Conservation (phyloP, 345 rosid species). For the Orychophragmus violaceus region DNA sequence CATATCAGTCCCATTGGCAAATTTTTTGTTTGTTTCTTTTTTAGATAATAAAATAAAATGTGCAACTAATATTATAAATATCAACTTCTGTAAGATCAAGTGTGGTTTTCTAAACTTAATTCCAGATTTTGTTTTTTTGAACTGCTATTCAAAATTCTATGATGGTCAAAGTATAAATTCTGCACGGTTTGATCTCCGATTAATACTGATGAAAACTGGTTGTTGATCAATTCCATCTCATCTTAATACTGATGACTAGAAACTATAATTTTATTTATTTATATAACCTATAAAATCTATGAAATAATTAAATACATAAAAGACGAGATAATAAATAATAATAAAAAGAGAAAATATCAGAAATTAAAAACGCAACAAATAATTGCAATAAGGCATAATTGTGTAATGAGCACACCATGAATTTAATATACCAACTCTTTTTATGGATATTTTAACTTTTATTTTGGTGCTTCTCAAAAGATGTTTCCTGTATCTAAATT, state of each 20-base stretch:
- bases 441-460: not conserved
- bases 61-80: not conserved
- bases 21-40: not conserved
- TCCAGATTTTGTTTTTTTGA: not conserved
- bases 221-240: not conserved
- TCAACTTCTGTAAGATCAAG: not conserved
- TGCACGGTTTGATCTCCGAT: not conserved
- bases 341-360: not conserved
- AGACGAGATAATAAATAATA: not conserved
- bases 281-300: too few relatives aligned
- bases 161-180: not conserved
- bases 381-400: conserved; percentile 9
- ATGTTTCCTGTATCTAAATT: not conserved
- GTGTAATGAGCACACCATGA: not conserved
- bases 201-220: not conserved
- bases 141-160: not conserved
- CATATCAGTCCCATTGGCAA: not conserved
- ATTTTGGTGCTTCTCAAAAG: conserved; percentile 6
- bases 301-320: not conserved
- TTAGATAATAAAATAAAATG: not conserved
- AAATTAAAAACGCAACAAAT: conserved; percentile 13
- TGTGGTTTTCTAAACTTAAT: not conserved
- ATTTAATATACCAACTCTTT: not conserved
- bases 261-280: not conserved
- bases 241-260: not conserved